Base-by-base conservation (phyloP, 2,329 filamentous ascomycete genomes). In the Aspergillus pseudoviridinutans region DNA sequence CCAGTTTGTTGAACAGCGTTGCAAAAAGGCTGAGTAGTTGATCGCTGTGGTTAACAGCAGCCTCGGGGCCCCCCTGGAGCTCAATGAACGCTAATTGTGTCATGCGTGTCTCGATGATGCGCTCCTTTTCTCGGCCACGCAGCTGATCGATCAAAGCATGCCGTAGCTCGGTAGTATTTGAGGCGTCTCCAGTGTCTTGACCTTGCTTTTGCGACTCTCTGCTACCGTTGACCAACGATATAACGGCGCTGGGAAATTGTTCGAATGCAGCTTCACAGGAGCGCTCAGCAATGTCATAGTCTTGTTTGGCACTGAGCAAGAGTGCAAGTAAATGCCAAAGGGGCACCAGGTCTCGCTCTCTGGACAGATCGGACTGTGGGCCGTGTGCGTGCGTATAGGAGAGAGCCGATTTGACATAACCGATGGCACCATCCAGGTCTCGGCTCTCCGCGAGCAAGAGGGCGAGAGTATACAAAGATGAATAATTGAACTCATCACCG, bases 101-200 rank as follows among this genome's bases (percentile, higher is more conserved):
- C 85, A 97, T 96, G 73, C 96, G 96, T 60, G 97, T 87, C 73
- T 97, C 90, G n/a, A 99, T 76, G 46, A 99, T 87, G 51, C 85
- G 84, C 72, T 92, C 90, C 69, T 92, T 95, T 70, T 97, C 92
- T 27, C 86, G 85, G 57, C 87, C 85, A 61, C 91, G 88, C 86
- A 97, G 90, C 49, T 90, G 86, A 63, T 93, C 89, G 0, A 95
- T 62, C 82, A 50, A 90, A 70, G 3, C 87, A 85, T 61, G 69
- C 44, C 64, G 68, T 9, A 63, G 55, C 12, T 58, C 64, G 10
- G 42, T 38, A 14, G 60, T 54, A 17, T 59, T 55, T 14, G 47
- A 57, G 49, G 63, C 59, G 28, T 66, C 64, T 46, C 60, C 61
- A 24, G 50, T 9, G 50, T 64, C 62, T 12, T 69, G 64, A 6